Percentiles rank a stretch among this genome's conserved stretches.
These are phyloP conservation scores for Cnidoscolus chayamansa DNA, from an alignment of 441 rosid species.

Conservation along the genomic window DNA sequence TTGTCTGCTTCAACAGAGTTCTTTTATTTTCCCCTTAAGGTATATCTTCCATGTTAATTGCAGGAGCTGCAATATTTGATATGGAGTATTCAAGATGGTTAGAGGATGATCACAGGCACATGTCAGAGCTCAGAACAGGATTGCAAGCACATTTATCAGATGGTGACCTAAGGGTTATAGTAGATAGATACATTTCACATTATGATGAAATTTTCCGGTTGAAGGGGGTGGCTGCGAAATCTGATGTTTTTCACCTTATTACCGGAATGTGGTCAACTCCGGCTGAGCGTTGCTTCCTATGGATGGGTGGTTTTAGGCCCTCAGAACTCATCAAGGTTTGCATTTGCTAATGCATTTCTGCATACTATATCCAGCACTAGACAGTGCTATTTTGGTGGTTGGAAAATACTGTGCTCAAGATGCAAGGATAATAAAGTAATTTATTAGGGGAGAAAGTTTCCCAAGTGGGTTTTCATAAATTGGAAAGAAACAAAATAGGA, in stretches of 20 bases:
- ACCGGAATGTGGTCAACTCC: constrained; percentile 95
- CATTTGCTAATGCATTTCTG: not conserved
- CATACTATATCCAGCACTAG: not conserved
- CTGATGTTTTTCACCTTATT: constrained; percentile 89
- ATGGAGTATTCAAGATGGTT: constrained; percentile 93
- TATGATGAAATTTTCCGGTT: constrained; percentile 74
- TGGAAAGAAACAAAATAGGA: not conserved
- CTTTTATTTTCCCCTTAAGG: too few relatives aligned
- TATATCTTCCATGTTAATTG: too few relatives aligned
- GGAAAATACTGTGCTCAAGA: too few relatives aligned
- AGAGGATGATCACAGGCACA: constrained; percentile 77
- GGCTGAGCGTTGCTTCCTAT: constrained; percentile 91
- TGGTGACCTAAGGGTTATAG: constrained; percentile 74
- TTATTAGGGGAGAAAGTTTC: not conserved
- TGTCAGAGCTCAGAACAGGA: constrained; percentile 84
- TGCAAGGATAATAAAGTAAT: not conserved
- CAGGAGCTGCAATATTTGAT: constrained; percentile 85
- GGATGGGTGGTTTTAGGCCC: constrained; percentile 97
- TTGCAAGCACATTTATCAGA: constrained; percentile 80
- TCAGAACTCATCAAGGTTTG: constrained; percentile 90
- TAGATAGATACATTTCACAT: constrained; percentile 74
- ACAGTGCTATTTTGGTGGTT: too few relatives aligned
- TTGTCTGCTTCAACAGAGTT: not conserved
- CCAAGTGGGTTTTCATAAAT: not conserved
- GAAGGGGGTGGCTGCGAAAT: constrained; percentile 64